Evolutionary conservation across 345 rosid genomes (phyloP).

Genomic region (Crucihimalaya himalaica): DNA sequence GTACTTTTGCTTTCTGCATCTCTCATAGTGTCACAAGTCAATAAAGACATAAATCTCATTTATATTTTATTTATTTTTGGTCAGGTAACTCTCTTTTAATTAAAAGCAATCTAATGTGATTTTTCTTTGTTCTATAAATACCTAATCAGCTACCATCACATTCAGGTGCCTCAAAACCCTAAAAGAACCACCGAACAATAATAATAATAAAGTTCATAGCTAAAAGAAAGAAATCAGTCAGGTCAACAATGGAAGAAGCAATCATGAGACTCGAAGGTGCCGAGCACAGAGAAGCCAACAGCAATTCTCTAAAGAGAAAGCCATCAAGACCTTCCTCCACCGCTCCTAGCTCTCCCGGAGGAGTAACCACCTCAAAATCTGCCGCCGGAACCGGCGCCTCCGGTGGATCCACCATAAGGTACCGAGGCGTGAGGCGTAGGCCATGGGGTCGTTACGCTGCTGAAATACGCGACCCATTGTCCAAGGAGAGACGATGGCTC

Average conservation of each 20-base stretch:
- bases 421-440: constrained; percentile 92
- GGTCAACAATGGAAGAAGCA: constrained; percentile 39
- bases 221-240: not conserved
- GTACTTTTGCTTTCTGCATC: constrained; percentile 26
- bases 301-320: constrained; percentile 32
- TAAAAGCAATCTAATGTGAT: not conserved
- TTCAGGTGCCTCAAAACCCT: constrained; percentile 37
- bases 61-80: not conserved
- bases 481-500: constrained; percentile 93
- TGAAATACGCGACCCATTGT: constrained; percentile 89
- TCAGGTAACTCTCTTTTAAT: not conserved
- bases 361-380: constrained; percentile 38
- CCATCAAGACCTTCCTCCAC: constrained; percentile 35
- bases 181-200: not conserved
- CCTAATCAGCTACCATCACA: constrained; percentile 19
- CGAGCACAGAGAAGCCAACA: constrained; percentile 25
- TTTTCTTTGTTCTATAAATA: constrained; percentile 29
- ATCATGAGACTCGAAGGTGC: constrained; percentile 39
- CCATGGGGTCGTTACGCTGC: constrained; percentile 99
- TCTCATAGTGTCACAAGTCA: constrained; percentile 19
- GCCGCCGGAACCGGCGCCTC: constrained; percentile 43
- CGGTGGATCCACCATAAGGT: constrained; percentile 58
- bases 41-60: not conserved
- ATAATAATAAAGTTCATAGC: not conserved
- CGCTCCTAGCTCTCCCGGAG: constrained; percentile 26